These are phyloP conservation scores for Beta vulgaris DNA, from an alignment of 148 eudicot species.

Conservation along the genomic window DNA sequence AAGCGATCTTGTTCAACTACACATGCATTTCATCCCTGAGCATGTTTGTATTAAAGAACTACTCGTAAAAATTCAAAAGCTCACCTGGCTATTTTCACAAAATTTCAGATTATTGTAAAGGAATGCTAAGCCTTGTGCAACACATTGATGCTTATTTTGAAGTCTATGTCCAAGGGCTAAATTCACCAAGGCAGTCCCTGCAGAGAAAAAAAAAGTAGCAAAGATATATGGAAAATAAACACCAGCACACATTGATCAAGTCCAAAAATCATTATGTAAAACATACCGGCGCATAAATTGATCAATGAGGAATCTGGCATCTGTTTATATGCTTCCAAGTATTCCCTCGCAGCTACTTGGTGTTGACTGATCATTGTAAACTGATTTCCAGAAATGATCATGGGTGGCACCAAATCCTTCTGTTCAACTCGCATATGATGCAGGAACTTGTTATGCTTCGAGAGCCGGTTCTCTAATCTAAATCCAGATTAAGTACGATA, in stretches of 20 bases:
- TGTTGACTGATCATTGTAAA: slow-evolving; percentile 73
- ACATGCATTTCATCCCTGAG: neutral
- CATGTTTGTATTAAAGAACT: neutral
- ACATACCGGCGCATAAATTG: slow-evolving; percentile 75
- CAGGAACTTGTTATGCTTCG: slow-evolving; percentile 61
- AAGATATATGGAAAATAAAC: neutral
- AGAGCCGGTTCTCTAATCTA: slow-evolving; percentile 58
- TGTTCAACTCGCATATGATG: slow-evolving; percentile 47
- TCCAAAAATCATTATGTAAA: neutral
- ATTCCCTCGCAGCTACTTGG: slow-evolving; percentile 87
- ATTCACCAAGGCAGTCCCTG: slow-evolving; percentile 77
- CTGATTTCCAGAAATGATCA: slow-evolving; percentile 70
- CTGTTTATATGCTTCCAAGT: slow-evolving; percentile 77
- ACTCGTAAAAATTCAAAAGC: neutral
- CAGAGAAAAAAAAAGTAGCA: neutral
- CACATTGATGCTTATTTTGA: slow-evolving; percentile 86
- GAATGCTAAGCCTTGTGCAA: slow-evolving; percentile 83
- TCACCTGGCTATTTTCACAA: slow-evolving; percentile 67
- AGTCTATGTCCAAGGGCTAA: slow-evolving; percentile 79
- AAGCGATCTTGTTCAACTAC: neutral
- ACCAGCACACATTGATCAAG: neutral
- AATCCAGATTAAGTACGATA: slow-evolving; percentile 19
- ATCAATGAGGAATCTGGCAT: slow-evolving; percentile 77
- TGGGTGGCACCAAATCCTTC: slow-evolving; percentile 74
- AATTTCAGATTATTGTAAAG: slow-evolving; percentile 65